phyloP scores from a whole-genome alignment of 257 asterid species.

The Voacanga thouarsii region DNA sequence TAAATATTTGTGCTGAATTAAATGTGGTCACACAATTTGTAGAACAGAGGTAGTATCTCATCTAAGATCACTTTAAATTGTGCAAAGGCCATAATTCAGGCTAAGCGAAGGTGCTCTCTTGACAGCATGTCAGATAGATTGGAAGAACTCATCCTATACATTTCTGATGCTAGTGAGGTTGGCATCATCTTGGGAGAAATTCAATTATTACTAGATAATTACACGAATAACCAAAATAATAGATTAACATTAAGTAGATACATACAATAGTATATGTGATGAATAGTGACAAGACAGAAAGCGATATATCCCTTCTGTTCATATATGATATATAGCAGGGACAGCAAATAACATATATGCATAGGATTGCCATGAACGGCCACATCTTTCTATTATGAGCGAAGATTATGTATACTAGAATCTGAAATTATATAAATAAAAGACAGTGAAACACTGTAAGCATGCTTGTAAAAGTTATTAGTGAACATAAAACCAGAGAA shows the following conservation, averaged over 20 bases:
- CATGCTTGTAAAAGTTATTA: constrained; percentile 1
- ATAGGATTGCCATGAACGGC: not conserved
- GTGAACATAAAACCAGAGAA: constrained; percentile 1
- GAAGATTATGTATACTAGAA: not conserved
- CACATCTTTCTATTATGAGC: not conserved
- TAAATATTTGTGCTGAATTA: not conserved
- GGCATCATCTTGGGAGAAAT: not conserved
- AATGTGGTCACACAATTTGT: not conserved
- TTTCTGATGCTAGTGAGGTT: not conserved
- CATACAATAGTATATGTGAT: not conserved
- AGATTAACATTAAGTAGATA: not conserved
- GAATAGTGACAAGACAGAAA: not conserved
- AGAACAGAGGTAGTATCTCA: not conserved
- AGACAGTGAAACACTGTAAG: not conserved
- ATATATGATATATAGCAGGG: not conserved
- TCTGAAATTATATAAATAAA: not conserved
- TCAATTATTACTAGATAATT: not conserved
- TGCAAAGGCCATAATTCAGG: not conserved
- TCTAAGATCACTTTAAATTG: not conserved
- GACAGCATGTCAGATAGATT: not conserved
- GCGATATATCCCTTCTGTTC: not conserved
- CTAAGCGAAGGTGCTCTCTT: not conserved
- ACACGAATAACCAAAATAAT: no score
- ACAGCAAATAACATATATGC: not conserved
- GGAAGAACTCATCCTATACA: constrained; percentile 2